phyloP scores from a whole-genome alignment of 2,329 filamentous ascomycete genomes.

The Fusarium domesticum region DNA sequence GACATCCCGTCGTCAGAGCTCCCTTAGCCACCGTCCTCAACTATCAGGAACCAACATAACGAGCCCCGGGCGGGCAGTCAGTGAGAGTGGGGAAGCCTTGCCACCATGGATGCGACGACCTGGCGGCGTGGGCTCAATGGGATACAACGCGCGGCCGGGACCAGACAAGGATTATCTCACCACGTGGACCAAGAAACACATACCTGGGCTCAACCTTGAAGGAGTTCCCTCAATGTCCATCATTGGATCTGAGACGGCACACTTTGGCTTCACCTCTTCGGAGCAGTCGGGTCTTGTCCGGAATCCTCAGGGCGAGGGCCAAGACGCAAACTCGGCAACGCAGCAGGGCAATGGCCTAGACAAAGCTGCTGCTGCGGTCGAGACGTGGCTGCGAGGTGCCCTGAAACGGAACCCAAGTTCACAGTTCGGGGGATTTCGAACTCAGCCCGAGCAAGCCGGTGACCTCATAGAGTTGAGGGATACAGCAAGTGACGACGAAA shows the following conservation, averaged over 20 bases:
- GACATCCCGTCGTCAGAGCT: conserved; percentile 44
- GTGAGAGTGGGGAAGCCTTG: conserved; percentile 38
- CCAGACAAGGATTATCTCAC: conserved; percentile 84
- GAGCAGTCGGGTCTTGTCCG: conserved; percentile 47
- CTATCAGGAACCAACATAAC: conserved; percentile 35
- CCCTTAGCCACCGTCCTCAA: conserved; percentile 37
- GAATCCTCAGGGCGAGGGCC: conserved; percentile 48
- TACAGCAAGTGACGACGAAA: conserved; percentile 54
- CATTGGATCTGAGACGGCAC: conserved; percentile 58
- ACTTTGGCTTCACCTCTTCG: conserved; percentile 49
- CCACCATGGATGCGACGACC: conserved; percentile 73
- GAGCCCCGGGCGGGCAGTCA: conserved; percentile 38
- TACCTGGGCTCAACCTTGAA: conserved; percentile 75
- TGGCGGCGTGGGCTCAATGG: conserved; percentile 83
- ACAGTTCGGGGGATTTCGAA: conserved; percentile 43
- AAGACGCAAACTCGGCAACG: conserved; percentile 40
- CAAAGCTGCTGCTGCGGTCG: conserved; percentile 80
- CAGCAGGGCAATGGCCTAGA: conserved; percentile 61
- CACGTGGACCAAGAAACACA: conserved; percentile 76
- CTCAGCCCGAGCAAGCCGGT: conserved; percentile 40
- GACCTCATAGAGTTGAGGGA: conserved; percentile 73
- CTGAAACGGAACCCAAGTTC: conserved; percentile 61
- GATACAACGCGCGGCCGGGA: conserved; percentile 68
- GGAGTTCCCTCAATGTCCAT: conserved; percentile 64
- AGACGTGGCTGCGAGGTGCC: conserved; percentile 85